Percentiles rank a stretch among this genome's conserved stretches.
These are phyloP conservation scores for Ceratocystis destructans DNA, from an alignment of 2,329 filamentous ascomycete species.

Conservation along the genomic window DNA sequence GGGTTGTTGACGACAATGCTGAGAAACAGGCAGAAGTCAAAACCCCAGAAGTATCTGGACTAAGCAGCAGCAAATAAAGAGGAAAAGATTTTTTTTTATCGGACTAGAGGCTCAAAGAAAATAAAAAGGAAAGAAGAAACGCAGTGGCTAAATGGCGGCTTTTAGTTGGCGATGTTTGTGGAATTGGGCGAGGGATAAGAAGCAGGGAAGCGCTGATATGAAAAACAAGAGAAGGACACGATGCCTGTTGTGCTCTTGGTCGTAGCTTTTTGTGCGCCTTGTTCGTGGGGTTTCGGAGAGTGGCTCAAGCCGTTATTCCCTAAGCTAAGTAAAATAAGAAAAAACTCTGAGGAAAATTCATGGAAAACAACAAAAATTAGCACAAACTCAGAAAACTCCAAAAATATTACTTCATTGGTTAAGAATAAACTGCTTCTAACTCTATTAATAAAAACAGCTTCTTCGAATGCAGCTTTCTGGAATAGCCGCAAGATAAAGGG, in stretches of 20 bases:
- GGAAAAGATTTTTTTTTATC: not conserved
- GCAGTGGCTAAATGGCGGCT: not conserved
- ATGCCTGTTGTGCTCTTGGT: conserved; percentile 13
- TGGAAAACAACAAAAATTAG: not conserved
- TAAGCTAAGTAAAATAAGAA: not conserved
- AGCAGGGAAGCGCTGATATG: not conserved
- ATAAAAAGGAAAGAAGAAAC: conserved; percentile 9
- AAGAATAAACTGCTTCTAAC: not conserved
- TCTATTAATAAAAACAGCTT: not conserved
- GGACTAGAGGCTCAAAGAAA: not conserved
- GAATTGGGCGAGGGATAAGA: not conserved
- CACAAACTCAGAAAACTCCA: not conserved
- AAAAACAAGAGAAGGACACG: conserved; percentile 18
- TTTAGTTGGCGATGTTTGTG: not conserved
- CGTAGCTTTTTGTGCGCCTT: not conserved
- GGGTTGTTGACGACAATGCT: not conserved
- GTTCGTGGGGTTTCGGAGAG: conserved; percentile 17
- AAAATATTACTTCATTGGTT: not conserved
- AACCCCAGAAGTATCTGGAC: no score
- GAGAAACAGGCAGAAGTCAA: no score
- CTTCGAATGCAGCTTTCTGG: not conserved
- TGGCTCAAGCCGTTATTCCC: not conserved
- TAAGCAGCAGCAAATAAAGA: not conserved
- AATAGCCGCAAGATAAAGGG: not conserved
- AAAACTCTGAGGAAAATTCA: not conserved